These are phyloP conservation scores for Aristolochia fimbriata DNA, from an alignment of 164 flowering plant species.

Conservation along the genomic window DNA sequence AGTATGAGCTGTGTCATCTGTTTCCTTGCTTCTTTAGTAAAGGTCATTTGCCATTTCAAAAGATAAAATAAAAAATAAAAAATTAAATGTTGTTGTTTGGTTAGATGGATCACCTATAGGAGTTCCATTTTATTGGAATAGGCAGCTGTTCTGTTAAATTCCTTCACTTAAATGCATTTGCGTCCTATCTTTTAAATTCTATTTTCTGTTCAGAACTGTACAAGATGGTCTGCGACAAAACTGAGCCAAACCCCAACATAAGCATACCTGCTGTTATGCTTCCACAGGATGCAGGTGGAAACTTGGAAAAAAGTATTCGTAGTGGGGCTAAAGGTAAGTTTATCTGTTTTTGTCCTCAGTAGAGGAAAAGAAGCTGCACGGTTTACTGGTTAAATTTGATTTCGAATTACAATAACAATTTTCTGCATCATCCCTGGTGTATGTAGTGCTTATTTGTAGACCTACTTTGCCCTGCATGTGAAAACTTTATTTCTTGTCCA, in stretches of 20 bases:
- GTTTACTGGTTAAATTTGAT: no score
- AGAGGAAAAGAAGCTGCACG: no score
- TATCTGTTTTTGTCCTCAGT: neutral
- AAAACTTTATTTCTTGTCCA: no score
- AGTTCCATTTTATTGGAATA: no score
- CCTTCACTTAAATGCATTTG: neutral
- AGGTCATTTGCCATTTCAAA: no score
- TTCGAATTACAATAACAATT: no score
- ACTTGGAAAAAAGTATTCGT: slow-evolving; percentile 41
- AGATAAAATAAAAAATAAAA: no score
- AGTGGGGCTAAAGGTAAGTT: slow-evolving; percentile 48
- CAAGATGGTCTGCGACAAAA: slow-evolving; percentile 94
- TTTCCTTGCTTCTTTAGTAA: no score
- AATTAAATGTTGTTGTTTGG: no score
- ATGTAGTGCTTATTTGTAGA: neutral
- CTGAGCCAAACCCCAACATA: slow-evolving; percentile 68
- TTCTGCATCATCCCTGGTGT: neutral
- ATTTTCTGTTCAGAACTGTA: slow-evolving; percentile 53
- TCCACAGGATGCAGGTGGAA: slow-evolving; percentile 83
- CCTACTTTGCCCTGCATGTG: no score
- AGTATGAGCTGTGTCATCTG: no score
- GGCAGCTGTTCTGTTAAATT: neutral
- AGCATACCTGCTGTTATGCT: slow-evolving; percentile 91
- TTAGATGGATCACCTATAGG: no score
- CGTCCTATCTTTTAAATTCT: neutral